These are phyloP conservation scores for Fraxinus angustifolia DNA, from an alignment of 305 asterid species.

Conservation along the genomic window DNA sequence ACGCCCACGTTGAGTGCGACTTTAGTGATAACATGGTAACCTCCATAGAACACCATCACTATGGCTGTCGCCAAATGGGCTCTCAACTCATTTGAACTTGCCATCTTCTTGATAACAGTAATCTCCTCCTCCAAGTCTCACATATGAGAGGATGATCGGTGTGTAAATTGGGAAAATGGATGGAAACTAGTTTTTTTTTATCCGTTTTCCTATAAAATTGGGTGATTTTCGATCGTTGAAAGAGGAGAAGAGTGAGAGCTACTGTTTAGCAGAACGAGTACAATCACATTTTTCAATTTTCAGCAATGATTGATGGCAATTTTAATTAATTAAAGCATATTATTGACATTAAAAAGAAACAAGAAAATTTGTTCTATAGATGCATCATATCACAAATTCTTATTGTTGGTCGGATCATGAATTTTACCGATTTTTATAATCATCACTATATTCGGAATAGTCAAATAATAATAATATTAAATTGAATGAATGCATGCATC, in stretches of 20 bases:
- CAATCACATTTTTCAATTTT: too few relatives aligned
- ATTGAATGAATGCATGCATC: too few relatives aligned
- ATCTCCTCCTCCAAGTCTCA: not conserved
- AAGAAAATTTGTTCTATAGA: not conserved
- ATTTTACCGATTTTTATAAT: not conserved
- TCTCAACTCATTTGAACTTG: conserved; percentile 43
- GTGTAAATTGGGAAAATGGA: not conserved
- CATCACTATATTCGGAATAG: not conserved
- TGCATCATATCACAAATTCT: not conserved
- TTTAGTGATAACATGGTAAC: conserved; percentile 86
- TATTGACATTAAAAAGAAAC: not conserved
- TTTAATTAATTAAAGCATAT: not conserved
- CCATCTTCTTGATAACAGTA: not conserved
- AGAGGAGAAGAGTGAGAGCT: not conserved
- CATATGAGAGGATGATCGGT: not conserved
- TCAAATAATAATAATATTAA: too few relatives aligned
- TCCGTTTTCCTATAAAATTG: not conserved
- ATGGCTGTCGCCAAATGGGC: conserved; percentile 82
- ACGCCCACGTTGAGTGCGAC: conserved; percentile 92
- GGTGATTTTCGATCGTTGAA: not conserved
- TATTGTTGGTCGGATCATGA: not conserved
- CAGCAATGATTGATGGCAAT: not conserved
- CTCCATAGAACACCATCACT: conserved; percentile 80
- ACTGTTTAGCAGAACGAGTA: not conserved
- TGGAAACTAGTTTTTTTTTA: not conserved